Base-by-base conservation (phyloP, 2,329 filamentous ascomycete species). In the Orbilia brochopaga region DNA sequence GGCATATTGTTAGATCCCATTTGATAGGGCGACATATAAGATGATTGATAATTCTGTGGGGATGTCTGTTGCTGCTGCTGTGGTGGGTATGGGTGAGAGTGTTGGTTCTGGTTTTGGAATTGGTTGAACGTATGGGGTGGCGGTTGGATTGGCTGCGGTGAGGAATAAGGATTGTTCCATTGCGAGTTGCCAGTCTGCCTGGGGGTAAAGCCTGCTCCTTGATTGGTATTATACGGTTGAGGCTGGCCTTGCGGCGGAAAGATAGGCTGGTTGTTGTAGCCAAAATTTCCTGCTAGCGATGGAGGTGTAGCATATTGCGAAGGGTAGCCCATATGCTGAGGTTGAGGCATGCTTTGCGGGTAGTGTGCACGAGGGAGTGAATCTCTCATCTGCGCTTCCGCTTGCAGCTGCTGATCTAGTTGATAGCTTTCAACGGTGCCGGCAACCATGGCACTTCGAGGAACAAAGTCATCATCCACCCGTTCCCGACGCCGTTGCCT, bases 371-470 rank as follows among this genome's bases (percentile, higher is more conserved):
- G 55, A 13, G 60, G 54, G 21, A 65, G 67, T 35, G 58, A 58
- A 17, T 63, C 60, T 21, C 67, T 73, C 37, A 66, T 62, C 13
- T 65, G 69, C 13, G 62, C 57, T 24, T 73, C 61, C 13, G 42
- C 62, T 40, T 73, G 69, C 19, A 73, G 35, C 24, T 73, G 69
- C 44, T 73, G 69, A 27, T 73, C 69, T 13, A 65, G 19, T 10
- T 73, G 69, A 37, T 66, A 73, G 32, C 69, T 73, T 48, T 73
- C 69, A 35, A 73, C 60, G 1, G 69, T 73, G n/a, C 69, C 69
- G 15, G 69, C 69, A 57, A 73, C 48, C 69, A 73, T 73, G 19
- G 69, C 69, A 17, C 69, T 73, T 8, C 69, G 55, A 40, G 69
- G 69, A n/a, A 73, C 69, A 54, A 73, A 73, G 21, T 73, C 69